Conservation (phyloP, 148 eudicot species). For the Amaranthus cruentus region DNA sequence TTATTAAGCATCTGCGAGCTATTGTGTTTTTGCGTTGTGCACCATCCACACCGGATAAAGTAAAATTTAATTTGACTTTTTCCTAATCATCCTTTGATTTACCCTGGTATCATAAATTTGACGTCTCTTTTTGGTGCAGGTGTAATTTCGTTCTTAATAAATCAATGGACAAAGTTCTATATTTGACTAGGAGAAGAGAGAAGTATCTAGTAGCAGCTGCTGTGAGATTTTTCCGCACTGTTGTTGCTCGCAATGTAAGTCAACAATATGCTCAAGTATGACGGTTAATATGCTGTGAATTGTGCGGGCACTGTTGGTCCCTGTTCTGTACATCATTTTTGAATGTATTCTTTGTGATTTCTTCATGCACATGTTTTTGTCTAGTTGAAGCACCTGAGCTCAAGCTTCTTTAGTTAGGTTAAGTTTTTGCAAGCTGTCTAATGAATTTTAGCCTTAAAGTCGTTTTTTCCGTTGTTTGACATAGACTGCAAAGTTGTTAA, state of each 20-base stretch:
- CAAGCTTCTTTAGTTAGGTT: background rate
- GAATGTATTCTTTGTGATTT: background rate
- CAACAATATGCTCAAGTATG: no score
- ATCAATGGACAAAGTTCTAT: constrained; percentile 70
- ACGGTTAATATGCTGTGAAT: no score
- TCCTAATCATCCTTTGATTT: background rate
- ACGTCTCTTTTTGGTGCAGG: constrained; percentile 41
- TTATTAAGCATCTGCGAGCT: constrained; percentile 75
- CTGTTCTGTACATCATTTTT: no score
- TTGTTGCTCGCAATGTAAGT: constrained; percentile 86
- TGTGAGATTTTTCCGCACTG: constrained; percentile 80
- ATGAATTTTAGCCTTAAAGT: background rate
- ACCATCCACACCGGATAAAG: constrained; percentile 89
- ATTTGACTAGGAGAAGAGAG: constrained; percentile 72
- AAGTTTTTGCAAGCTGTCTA: constrained; percentile 2
- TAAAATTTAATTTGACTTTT: constrained; percentile 24
- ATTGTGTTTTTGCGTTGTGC: constrained; percentile 84
- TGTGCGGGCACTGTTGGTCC: no score
- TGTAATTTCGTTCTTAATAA: constrained; percentile 74
- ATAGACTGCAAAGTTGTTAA: background rate
- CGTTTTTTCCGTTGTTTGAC: background rate
- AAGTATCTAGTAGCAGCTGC: constrained; percentile 84
- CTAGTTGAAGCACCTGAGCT: background rate
- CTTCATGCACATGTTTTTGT: background rate
- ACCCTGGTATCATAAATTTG: constrained; percentile 5